A percentile compares a stretch with the other conserved stretches of the same genome.
These are phyloP conservation scores for Paraconiothyrium brasiliense DNA, from an alignment of 2,329 filamentous ascomycete species.

Conservation along the genomic window DNA sequence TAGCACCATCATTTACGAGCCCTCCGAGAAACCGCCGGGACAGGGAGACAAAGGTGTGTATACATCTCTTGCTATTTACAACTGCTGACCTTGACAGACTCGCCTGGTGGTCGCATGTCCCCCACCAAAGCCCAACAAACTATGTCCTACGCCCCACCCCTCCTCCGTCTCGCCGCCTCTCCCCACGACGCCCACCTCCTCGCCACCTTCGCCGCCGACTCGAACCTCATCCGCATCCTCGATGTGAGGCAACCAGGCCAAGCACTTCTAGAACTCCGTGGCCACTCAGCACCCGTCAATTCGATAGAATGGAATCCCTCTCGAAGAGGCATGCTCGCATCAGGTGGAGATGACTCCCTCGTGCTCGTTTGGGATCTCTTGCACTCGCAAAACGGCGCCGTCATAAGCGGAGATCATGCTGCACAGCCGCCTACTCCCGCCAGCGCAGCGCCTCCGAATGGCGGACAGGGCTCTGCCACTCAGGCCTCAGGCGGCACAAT, in stretches of 20 bases:
- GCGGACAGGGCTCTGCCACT: conserved; percentile 29
- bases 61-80: background rate
- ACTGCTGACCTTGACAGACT: conserved; percentile 42
- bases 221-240: conserved; percentile 89
- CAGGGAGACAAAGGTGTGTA: conserved; percentile 57
- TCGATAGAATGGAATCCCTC: conserved; percentile 95
- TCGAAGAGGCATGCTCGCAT: conserved; percentile 86
- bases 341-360: conserved; percentile 89
- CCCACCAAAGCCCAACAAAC: conserved; percentile 80
- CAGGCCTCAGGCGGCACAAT: conserved; percentile 48
- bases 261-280: conserved; percentile 89
- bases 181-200: conserved; percentile 95
- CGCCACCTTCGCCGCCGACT: conserved; percentile 96
- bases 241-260: conserved; percentile 97
- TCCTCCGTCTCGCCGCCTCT: conserved; percentile 85
- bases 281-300: conserved; percentile 85
- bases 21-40: conserved; percentile 77
- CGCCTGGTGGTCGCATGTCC: conserved; percentile 67
- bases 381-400: conserved; percentile 67
- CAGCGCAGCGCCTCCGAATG: conserved; percentile 38
- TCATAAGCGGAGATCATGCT: conserved; percentile 55
- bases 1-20: conserved; percentile 99
- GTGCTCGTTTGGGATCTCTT: conserved; percentile 95
- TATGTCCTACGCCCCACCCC: conserved; percentile 70
- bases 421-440: conserved; percentile 38